phyloP scores from a whole-genome alignment of 73 alveolate genomes.

The Breviolum minutum region DNA sequence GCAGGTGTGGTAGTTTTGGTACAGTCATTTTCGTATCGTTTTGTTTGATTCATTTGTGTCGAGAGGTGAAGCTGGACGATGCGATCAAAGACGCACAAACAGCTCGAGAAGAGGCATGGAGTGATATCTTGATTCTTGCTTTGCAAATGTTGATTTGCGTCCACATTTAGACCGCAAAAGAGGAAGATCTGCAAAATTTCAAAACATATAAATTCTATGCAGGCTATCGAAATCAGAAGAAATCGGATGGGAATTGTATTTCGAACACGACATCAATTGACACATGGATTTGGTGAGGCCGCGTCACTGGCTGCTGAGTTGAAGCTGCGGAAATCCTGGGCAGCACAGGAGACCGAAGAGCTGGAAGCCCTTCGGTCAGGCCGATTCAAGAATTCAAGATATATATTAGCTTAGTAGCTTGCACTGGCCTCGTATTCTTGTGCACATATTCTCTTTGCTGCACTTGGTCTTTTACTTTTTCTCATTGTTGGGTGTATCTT shows the following conservation, averaged over 20 bases:
- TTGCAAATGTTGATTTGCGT: too few relatives aligned
- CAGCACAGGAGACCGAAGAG: slow-evolving; percentile 51
- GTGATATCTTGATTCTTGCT: neutral
- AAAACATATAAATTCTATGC: neutral
- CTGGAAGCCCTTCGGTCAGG: slow-evolving; percentile 46
- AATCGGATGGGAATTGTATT: too few relatives aligned
- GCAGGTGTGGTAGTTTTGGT: neutral
- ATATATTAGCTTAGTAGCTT: neutral
- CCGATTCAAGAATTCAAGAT: neutral
- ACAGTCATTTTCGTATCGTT: neutral
- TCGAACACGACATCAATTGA: neutral
- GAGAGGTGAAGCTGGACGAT: slow-evolving; percentile 37
- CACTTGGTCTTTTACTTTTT: neutral
- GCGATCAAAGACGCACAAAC: slow-evolving; percentile 10
- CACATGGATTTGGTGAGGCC: neutral
- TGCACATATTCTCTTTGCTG: neutral
- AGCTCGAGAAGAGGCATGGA: slow-evolving; percentile 44
- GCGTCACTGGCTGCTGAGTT: slow-evolving; percentile 47
- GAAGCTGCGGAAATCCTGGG: slow-evolving; percentile 49
- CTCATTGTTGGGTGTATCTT: neutral
- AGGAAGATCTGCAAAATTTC: too few relatives aligned
- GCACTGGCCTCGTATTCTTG: neutral
- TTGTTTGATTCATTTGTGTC: neutral
- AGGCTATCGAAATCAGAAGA: neutral
- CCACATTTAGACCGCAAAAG: too few relatives aligned